Conservation (phyloP, 2,329 filamentous ascomycete species). For the Venturia nashicola region DNA sequence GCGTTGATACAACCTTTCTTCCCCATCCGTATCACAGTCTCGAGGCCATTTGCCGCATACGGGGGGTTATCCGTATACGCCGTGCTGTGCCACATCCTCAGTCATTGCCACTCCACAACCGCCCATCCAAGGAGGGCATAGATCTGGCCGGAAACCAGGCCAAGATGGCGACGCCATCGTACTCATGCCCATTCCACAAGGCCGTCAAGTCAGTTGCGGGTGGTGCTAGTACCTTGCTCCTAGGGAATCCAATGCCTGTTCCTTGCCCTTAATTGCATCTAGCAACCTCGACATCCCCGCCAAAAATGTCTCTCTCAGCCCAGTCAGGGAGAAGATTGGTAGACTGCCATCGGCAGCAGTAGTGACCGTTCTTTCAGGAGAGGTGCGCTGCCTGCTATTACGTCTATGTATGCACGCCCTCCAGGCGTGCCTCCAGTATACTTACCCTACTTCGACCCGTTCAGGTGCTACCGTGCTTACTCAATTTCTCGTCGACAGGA, state of each 20-base stretch:
- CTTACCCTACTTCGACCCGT: not conserved
- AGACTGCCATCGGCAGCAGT: not conserved
- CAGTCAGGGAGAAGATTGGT: constrained; percentile 2
- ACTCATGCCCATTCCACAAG: not conserved
- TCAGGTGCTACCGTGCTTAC: not conserved
- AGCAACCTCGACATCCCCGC: constrained; percentile 6
- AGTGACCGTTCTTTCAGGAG: constrained; percentile 4
- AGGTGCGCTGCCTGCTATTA: not conserved
- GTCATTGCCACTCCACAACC: not conserved
- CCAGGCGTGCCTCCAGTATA: not conserved
- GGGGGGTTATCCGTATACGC: not conserved
- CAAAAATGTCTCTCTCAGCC: constrained; percentile 7
- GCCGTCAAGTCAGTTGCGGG: not conserved
- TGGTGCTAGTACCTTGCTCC: not conserved
- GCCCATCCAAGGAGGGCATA: constrained; percentile 1
- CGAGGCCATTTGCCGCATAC: not conserved
- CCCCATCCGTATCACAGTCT: not conserved
- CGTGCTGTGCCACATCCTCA: not conserved
- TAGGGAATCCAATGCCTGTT: not conserved
- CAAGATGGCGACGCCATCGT: constrained; percentile 1
- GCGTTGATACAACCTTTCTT: not conserved
- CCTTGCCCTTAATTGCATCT: not conserved
- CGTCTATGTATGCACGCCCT: constrained; percentile 3
- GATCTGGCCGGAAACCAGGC: not conserved
- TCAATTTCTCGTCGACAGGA: not conserved